phyloP scores from a whole-genome alignment of 164 flowering plant genomes.

The Umbellularia californica region DNA sequence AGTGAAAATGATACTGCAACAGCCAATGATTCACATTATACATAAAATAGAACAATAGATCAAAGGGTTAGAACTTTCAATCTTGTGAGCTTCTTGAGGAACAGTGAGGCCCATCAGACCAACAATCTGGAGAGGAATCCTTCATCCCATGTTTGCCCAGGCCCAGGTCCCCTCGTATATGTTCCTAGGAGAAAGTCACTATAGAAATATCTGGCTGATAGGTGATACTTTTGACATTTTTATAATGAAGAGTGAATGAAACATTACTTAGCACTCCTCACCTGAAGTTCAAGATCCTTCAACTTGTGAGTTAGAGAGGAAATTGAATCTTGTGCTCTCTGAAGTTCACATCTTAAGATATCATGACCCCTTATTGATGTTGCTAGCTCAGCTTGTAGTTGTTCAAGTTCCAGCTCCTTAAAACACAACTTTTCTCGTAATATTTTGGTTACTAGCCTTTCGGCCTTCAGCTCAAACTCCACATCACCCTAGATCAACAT shows the following conservation, averaged over 20 bases:
- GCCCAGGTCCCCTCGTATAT: too few relatives aligned
- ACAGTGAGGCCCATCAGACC: too few relatives aligned
- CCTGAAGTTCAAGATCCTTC: conserved; percentile 93
- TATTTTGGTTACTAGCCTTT: conserved; percentile 64
- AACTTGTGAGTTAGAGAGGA: conserved; percentile 63
- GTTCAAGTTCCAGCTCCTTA: conserved; percentile 77
- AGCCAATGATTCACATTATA: too few relatives aligned
- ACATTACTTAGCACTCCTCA: conserved; percentile 15
- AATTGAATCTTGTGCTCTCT: conserved; percentile 59
- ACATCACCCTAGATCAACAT: conserved; percentile 33
- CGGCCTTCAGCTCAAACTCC: conserved; percentile 62
- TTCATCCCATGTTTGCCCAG: too few relatives aligned
- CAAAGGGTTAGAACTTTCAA: too few relatives aligned
- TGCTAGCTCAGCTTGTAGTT: conserved; percentile 82
- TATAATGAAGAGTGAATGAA: neutral
- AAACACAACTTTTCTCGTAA: conserved; percentile 71
- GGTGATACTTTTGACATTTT: neutral
- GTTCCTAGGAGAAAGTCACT: neutral
- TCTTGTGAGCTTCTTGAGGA: too few relatives aligned
- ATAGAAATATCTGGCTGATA: neutral
- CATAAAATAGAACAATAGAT: too few relatives aligned
- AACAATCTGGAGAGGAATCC: too few relatives aligned
- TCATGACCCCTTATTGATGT: conserved; percentile 74
- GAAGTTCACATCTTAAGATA: conserved; percentile 67
- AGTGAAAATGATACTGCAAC: too few relatives aligned